Conservation (phyloP, 2,329 filamentous ascomycete genomes). For the Ceratocystiopsis brevicomis region DNA sequence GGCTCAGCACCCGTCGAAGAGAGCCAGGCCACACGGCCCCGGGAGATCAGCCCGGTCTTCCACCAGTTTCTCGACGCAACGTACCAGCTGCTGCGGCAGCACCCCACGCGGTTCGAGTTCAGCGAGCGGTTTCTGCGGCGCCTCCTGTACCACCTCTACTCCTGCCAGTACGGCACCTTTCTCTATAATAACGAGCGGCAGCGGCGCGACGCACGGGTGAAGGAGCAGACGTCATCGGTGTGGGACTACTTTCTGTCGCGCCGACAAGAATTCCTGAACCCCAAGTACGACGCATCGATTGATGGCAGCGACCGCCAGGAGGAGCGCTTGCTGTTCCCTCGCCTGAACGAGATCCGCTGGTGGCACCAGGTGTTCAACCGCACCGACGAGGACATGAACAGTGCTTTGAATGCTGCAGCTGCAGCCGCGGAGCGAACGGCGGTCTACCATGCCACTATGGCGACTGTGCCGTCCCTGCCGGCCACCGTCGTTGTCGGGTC, state of each 20-base stretch:
- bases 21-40: slow-evolving; percentile 58
- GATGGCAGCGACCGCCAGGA: slow-evolving; percentile 65
- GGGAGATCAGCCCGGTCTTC: slow-evolving; percentile 88
- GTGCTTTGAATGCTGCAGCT: slow-evolving; percentile 34
- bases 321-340: slow-evolving; percentile 70
- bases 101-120: slow-evolving; percentile 82
- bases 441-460: slow-evolving; percentile 12
- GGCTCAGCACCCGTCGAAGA: slow-evolving; percentile 18
- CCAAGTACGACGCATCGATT: slow-evolving; percentile 52
- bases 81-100: slow-evolving; percentile 73
- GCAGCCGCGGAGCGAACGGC: slow-evolving; percentile 25
- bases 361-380: slow-evolving; percentile 81
- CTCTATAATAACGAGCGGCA: slow-evolving; percentile 90
- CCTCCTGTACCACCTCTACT: slow-evolving; percentile 82
- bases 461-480: background rate
- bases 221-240: slow-evolving; percentile 62
- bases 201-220: slow-evolving; percentile 48
- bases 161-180: slow-evolving; percentile 93
- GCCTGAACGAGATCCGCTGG: slow-evolving; percentile 66
- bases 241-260: slow-evolving; percentile 91
- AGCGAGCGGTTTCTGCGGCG: slow-evolving; percentile 85
- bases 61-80: slow-evolving; percentile 93
- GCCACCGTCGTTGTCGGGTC: slow-evolving; percentile 15
- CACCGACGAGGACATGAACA: slow-evolving; percentile 85
- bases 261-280: slow-evolving; percentile 63